phyloP scores from a whole-genome alignment of 257 asterid species.

The Jacaranda mimosifolia region DNA sequence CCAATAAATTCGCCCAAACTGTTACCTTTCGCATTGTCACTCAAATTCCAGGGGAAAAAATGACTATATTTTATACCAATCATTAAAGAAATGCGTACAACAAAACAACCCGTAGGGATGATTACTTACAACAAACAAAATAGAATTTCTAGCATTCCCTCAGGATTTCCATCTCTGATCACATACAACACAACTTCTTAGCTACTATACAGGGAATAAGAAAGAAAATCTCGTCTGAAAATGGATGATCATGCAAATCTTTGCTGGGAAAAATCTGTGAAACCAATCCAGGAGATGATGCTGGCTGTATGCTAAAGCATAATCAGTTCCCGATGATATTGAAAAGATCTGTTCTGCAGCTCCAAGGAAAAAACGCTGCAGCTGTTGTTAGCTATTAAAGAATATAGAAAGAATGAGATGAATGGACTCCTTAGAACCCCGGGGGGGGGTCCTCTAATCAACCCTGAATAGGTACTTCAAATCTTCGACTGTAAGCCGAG shows the following conservation, averaged over 20 bases:
- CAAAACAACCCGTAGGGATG: neutral
- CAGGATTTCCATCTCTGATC: constrained; percentile 26
- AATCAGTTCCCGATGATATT: constrained; percentile 33
- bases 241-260: neutral
- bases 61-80: constrained; percentile 22
- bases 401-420: constrained; percentile 39
- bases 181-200: neutral
- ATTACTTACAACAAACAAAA: constrained; percentile 27
- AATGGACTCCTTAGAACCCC: neutral
- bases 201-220: constrained; percentile 26
- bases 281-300: constrained; percentile 23
- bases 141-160: constrained; percentile 26
- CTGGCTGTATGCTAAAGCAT: constrained; percentile 27
- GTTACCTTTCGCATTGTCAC: too few species aligned
- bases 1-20: too few species aligned
- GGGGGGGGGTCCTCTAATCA: constrained; percentile 9
- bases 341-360: constrained; percentile 25
- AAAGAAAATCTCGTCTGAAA: neutral
- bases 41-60: neutral
- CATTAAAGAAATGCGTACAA: neutral
- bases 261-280: constrained; percentile 19
- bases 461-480: constrained; percentile 77
- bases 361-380: constrained; percentile 36
- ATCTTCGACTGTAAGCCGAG: constrained; percentile 92
- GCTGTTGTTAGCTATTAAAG: constrained; percentile 46